Evolutionary conservation across 306 rosid species (phyloP).

Genomic region (Ziziphus jujuba): DNA sequence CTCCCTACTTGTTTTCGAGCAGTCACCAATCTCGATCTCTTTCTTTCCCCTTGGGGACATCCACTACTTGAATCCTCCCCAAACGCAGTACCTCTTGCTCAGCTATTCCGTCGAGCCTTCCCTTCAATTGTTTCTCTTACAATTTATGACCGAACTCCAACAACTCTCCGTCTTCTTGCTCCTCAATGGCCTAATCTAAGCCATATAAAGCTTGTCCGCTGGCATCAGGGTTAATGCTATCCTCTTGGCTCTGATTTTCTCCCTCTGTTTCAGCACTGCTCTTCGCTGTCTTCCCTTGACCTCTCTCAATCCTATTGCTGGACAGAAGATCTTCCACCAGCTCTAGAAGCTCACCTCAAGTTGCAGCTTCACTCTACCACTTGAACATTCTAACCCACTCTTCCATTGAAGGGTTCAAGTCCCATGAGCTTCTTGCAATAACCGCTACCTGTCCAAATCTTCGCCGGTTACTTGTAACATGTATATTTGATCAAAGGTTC

Average conservation of each 20-base stretch:
- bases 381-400: conserved; percentile 1
- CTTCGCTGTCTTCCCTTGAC: conserved; percentile 11
- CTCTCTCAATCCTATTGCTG: conserved; percentile 15
- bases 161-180: background rate
- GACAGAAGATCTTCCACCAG: conserved; percentile 18
- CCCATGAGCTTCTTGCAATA: conserved; percentile 12
- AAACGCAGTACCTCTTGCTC: background rate
- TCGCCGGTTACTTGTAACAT: background rate
- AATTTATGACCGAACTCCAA: background rate
- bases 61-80: background rate
- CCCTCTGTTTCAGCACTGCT: conserved; percentile 5
- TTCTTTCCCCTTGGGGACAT: conserved; percentile 24
- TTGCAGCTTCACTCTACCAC: conserved; percentile 3
- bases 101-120: conserved; percentile 1
- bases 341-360: background rate
- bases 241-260: conserved; percentile 5
- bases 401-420: background rate
- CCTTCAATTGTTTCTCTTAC: conserved; percentile 9
- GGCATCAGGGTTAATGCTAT: background rate
- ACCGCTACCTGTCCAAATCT: conserved; percentile 14
- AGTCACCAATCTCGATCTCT: conserved; percentile 6
- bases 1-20: conserved; percentile 10
- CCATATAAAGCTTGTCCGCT: conserved; percentile 8
- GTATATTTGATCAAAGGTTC: conserved; percentile 9
- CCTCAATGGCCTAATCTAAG: conserved; percentile 18